Conservation (phyloP, 345 rosid species). For the Syzygium jambos region DNA sequence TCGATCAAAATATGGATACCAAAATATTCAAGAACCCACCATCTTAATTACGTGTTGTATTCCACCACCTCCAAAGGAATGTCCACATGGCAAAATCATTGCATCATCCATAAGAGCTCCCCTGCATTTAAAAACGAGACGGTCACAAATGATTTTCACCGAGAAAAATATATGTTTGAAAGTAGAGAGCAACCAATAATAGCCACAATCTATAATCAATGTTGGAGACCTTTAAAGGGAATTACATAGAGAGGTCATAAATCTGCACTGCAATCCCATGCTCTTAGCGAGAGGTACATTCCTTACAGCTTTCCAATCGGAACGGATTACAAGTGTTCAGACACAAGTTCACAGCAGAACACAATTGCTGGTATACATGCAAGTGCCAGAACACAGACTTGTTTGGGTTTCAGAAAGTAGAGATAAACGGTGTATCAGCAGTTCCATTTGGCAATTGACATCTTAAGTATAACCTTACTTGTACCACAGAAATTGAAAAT, state of each 20-base stretch:
- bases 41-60: slow-evolving; percentile 44
- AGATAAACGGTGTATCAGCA: not conserved
- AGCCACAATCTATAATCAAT: not conserved
- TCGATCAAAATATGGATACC: not conserved
- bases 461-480: not conserved
- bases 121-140: slow-evolving; percentile 25
- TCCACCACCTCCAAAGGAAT: slow-evolving; percentile 79
- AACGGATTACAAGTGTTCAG: not conserved
- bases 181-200: not conserved
- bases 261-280: not conserved
- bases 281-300: not conserved
- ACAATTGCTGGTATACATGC: not conserved
- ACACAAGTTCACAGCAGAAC: not conserved
- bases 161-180: not conserved
- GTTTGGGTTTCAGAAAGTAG: not conserved
- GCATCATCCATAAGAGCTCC: slow-evolving; percentile 89
- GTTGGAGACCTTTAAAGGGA: not conserved
- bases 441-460: not conserved
- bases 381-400: not conserved
- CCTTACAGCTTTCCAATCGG: not conserved
- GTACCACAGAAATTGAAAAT: not conserved
- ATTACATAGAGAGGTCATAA: not conserved
- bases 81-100: slow-evolving; percentile 85
- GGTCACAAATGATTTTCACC: not conserved
- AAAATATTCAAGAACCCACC: slow-evolving; percentile 26